A percentile compares a stretch with the other conserved stretches of the same genome.
phyloP scores from a whole-genome alignment of 768 basidiomycete genomes.

The Tricholoma furcatifolium region DNA sequence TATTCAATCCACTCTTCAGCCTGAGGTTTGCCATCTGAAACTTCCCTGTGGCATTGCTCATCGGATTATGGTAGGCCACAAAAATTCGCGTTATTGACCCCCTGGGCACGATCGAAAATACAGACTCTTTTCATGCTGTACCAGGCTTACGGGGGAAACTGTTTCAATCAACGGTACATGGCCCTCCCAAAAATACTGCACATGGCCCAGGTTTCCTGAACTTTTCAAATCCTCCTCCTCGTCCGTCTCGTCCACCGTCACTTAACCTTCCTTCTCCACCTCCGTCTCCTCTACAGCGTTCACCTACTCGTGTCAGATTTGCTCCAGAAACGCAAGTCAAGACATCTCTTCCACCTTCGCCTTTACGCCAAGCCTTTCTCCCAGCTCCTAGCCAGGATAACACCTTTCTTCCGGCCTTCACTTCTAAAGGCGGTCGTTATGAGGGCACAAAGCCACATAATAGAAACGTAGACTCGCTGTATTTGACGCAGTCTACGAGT shows the following conservation, averaged over 20 bases:
- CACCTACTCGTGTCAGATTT: constrained; percentile 22
- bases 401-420: not conserved
- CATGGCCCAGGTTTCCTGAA: constrained; percentile 22
- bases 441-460: not conserved
- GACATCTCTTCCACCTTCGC: constrained; percentile 1
- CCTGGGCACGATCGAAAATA: not conserved
- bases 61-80: not conserved
- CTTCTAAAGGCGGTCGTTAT: not conserved
- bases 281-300: constrained; percentile 9
- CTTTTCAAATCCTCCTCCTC: constrained; percentile 9
- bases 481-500: constrained; percentile 6
- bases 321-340: constrained; percentile 11
- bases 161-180: constrained; percentile 15
- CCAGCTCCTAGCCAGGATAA: not conserved
- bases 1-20: constrained; percentile 1
- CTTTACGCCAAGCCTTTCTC: not conserved
- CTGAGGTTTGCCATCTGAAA: not conserved
- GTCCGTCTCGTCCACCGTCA: constrained; percentile 30
- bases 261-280: constrained; percentile 18
- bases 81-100: not conserved
- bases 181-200: constrained; percentile 20
- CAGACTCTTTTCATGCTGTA: not conserved
- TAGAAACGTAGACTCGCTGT: not conserved
- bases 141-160: constrained; percentile 11
- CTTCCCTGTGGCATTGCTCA: not conserved